These are phyloP conservation scores for Ilex asprella DNA, from an alignment of 257 asterid species.

Conservation along the genomic window DNA sequence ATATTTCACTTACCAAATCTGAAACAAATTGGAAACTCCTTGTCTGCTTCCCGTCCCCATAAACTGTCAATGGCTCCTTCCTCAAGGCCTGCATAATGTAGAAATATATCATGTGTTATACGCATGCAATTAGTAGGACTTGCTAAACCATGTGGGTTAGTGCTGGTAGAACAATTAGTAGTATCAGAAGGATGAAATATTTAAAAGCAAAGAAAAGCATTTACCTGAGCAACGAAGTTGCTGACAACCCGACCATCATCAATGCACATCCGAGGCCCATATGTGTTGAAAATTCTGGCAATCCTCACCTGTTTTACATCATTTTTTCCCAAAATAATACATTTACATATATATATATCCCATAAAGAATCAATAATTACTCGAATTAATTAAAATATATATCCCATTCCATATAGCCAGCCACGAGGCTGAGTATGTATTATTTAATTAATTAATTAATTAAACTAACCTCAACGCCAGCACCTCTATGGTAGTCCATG, in stretches of 20 bases:
- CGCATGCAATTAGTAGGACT: too few relatives aligned
- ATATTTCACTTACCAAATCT: conserved; percentile 57
- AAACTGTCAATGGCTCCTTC: conserved; percentile 89
- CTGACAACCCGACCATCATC: conserved; percentile 99
- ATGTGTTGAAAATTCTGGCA: conserved; percentile 93
- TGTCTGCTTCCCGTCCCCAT: conserved; percentile 97
- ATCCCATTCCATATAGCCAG: too few relatives aligned
- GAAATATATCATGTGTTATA: neutral
- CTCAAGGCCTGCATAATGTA: conserved; percentile 67
- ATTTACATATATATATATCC: too few relatives aligned
- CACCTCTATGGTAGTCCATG: conserved; percentile 99
- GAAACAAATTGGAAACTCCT: conserved; percentile 95
- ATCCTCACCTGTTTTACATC: conserved; percentile 64
- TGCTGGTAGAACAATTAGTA: too few relatives aligned
- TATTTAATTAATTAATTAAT: too few relatives aligned
- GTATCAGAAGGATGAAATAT: too few relatives aligned
- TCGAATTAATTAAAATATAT: too few relatives aligned
- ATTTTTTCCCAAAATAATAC: too few relatives aligned
- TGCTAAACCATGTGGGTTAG: too few relatives aligned
- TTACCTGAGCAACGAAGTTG: conserved; percentile 98
- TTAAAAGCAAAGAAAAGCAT: too few relatives aligned
- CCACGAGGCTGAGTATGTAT: too few relatives aligned
- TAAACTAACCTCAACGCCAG: conserved; percentile 72
- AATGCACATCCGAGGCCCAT: conserved; percentile 97
- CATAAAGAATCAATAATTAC: too few relatives aligned